A percentile compares a stretch with the other conserved stretches of the same genome.
Evolutionary conservation across 108 stramenopile genomes (phyloP).

Genomic region (Cyclotella cryptica): DNA sequence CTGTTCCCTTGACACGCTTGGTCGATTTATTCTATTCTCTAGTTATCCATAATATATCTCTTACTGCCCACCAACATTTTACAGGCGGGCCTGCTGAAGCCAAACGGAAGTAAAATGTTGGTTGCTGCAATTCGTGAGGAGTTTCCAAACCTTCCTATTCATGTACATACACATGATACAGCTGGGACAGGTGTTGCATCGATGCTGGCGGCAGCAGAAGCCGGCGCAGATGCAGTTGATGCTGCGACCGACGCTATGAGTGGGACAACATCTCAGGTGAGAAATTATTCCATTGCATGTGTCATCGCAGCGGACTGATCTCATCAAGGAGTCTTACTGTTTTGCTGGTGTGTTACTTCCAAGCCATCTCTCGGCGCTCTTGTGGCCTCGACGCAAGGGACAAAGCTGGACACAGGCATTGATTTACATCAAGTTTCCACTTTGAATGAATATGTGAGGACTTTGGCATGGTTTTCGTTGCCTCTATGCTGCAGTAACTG

Average conservation of each 20-base stretch:
- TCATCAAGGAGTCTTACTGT: too few species aligned
- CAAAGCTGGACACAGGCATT: slow-evolving; percentile 91
- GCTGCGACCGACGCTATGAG: slow-evolving; percentile 93
- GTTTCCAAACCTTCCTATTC: slow-evolving; percentile 91
- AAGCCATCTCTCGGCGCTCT: slow-evolving; percentile 92
- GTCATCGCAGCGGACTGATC: too few species aligned
- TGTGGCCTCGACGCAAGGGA: slow-evolving; percentile 82
- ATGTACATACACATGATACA: slow-evolving; percentile 96
- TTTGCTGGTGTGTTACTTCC: too few species aligned
- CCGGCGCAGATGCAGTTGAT: slow-evolving; percentile 98
- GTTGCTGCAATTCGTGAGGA: slow-evolving; percentile 85
- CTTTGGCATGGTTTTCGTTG: not conserved
- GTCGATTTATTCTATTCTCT: not conserved
- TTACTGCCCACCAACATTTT: not conserved
- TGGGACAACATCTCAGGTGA: slow-evolving; percentile 89
- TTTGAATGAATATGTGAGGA: slow-evolving; percentile 80
- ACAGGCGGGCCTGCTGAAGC: slow-evolving; percentile 95
- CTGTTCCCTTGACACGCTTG: not conserved
- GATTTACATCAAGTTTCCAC: slow-evolving; percentile 64
- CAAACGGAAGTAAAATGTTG: slow-evolving; percentile 84
- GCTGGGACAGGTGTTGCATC: slow-evolving; percentile 97
- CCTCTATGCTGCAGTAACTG: not conserved
- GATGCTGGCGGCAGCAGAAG: slow-evolving; percentile 91
- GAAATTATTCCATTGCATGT: too few species aligned
- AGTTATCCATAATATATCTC: too few species aligned